These are phyloP conservation scores for Noccaea bulbosa DNA, from an alignment of 345 rosid genomes.

Conservation along the genomic window DNA sequence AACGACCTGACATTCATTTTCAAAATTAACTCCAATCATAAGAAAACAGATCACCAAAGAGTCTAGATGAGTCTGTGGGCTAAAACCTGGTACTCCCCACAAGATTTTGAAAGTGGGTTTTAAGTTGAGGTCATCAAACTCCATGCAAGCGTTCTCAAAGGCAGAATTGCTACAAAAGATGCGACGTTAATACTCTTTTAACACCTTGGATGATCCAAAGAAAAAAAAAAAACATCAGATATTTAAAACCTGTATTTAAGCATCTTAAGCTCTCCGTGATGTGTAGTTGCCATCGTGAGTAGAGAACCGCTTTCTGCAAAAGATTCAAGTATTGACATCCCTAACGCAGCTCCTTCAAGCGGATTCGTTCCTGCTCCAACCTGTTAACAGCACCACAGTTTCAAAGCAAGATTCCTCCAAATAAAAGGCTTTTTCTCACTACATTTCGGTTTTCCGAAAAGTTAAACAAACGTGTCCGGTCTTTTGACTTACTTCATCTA, in stretches of 20 bases:
- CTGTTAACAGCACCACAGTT: constrained; percentile 45
- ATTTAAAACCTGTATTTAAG: constrained; percentile 76
- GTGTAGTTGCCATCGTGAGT: constrained; percentile 91
- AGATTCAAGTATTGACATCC: constrained; percentile 88
- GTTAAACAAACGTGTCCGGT: background rate
- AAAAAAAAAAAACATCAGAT: background rate
- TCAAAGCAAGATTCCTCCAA: too few species aligned
- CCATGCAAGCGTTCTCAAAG: constrained; percentile 98
- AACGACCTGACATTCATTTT: constrained; percentile 62
- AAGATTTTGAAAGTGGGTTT: constrained; percentile 90
- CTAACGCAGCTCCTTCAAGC: constrained; percentile 95
- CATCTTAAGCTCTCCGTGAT: constrained; percentile 91
- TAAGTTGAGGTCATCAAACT: constrained; percentile 85
- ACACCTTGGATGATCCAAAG: background rate
- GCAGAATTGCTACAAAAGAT: constrained; percentile 58
- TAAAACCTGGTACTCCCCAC: constrained; percentile 98
- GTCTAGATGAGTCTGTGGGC: constrained; percentile 3
- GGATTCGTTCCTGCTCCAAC: constrained; percentile 99
- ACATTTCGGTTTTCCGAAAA: background rate
- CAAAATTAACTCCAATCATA: background rate
- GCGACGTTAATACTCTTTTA: constrained; percentile 19
- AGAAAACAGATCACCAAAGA: background rate
- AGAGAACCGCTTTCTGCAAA: constrained; percentile 75
- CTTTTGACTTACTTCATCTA: constrained; percentile 78
- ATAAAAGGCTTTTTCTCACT: constrained; percentile 4